phyloP scores from a whole-genome alignment of 78 protist species.

The Andalucia godoyi region DNA sequence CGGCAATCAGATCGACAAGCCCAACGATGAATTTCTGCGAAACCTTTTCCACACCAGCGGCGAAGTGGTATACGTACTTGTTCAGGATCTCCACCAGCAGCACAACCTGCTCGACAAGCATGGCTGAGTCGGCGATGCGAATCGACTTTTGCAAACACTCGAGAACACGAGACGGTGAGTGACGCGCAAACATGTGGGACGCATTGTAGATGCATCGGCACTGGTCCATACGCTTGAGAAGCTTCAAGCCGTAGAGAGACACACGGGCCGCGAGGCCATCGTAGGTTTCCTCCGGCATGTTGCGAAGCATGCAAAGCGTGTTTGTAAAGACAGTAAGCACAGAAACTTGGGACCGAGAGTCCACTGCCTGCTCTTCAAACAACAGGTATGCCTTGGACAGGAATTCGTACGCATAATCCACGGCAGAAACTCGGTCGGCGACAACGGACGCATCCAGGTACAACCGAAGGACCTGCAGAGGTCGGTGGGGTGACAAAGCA shows the following conservation, averaged over 20 bases:
- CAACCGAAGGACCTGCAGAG: constrained; percentile 53
- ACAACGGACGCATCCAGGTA: constrained; percentile 57
- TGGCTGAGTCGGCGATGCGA: constrained; percentile 49
- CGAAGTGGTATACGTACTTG: constrained; percentile 59
- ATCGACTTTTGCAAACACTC: constrained; percentile 53
- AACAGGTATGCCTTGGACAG: constrained; percentile 58
- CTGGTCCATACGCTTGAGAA: constrained; percentile 80
- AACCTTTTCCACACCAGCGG: constrained; percentile 1
- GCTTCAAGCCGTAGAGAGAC: not conserved
- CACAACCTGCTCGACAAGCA: constrained; percentile 21
- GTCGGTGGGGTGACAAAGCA: not conserved
- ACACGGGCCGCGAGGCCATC: constrained; percentile 48
- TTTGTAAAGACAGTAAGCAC: constrained; percentile 46
- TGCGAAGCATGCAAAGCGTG: constrained; percentile 25
- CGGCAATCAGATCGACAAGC: not conserved
- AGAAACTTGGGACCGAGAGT: constrained; percentile 42
- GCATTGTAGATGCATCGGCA: constrained; percentile 45
- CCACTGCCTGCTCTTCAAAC: constrained; percentile 83
- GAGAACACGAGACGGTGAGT: constrained; percentile 10
- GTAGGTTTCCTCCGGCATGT: constrained; percentile 58
- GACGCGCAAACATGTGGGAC: constrained; percentile 73
- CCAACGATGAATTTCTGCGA: not conserved
- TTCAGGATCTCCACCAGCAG: constrained; percentile 79
- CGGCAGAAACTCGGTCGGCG: constrained; percentile 54
- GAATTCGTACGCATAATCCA: constrained; percentile 55